Conservation (phyloP, 2,329 filamentous ascomycete species). For the Neoscytalidium dimidiatum region DNA sequence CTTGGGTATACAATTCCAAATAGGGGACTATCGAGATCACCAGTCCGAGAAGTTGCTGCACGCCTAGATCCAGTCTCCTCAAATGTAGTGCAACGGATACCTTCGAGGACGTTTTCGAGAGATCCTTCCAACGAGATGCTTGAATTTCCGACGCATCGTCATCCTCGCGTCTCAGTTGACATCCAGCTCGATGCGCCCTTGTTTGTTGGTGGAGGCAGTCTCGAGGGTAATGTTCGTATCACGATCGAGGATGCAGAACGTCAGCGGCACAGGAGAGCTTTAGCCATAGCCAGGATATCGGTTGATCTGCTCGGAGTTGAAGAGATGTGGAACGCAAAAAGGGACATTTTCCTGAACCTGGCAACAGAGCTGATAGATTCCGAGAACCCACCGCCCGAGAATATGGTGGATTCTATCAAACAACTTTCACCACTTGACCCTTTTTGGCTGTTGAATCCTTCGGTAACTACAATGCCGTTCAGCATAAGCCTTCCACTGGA, state of each 20-base stretch:
- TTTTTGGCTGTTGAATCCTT: slow-evolving; percentile 54
- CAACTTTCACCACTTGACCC: slow-evolving; percentile 39
- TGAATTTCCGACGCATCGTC: slow-evolving; percentile 50
- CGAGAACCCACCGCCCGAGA: slow-evolving; percentile 51
- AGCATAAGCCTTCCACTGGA: slow-evolving; percentile 55
- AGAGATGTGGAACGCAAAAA: slow-evolving; percentile 49
- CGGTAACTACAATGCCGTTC: slow-evolving; percentile 51
- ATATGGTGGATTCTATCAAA: slow-evolving; percentile 50
- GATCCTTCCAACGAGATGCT: slow-evolving; percentile 51
- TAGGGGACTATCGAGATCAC: slow-evolving; percentile 50
- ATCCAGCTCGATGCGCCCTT: slow-evolving; percentile 53
- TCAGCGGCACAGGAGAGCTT: slow-evolving; percentile 43
- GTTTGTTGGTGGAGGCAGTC: slow-evolving; percentile 57
- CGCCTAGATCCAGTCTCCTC: slow-evolving; percentile 46
- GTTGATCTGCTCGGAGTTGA: slow-evolving; percentile 56
- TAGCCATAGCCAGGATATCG: slow-evolving; percentile 52
- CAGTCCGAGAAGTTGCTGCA: slow-evolving; percentile 47
- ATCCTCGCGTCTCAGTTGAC: slow-evolving; percentile 52
- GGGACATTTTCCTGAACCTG: slow-evolving; percentile 53
- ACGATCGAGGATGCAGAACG: slow-evolving; percentile 50
- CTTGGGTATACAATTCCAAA: slow-evolving; percentile 43
- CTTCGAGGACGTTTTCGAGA: slow-evolving; percentile 53
- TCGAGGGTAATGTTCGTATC: slow-evolving; percentile 54
- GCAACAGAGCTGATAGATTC: slow-evolving; percentile 54
- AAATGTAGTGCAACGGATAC: slow-evolving; percentile 44